phyloP scores from a whole-genome alignment of 2,329 filamentous ascomycete genomes.

The Cercospora berteroae region DNA sequence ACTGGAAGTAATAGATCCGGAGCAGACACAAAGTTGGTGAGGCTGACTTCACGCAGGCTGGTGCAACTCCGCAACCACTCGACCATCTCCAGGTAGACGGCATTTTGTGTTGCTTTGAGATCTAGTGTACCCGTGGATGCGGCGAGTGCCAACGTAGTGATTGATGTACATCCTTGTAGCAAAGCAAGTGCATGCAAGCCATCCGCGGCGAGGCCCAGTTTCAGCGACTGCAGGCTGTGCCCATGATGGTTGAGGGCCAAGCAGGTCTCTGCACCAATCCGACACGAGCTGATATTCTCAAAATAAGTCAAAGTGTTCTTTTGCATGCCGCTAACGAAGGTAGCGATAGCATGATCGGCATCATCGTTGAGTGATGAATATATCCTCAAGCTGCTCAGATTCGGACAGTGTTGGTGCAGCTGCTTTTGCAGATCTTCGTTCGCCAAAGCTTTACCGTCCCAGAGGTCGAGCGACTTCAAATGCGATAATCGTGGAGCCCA shows the following conservation, averaged over 20 bases:
- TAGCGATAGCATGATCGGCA: conserved; percentile 46
- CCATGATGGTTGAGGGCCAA: conserved; percentile 53
- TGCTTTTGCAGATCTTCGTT: conserved; percentile 53
- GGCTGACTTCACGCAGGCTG: conserved; percentile 50
- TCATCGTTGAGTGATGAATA: conserved; percentile 48
- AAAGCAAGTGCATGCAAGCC: conserved; percentile 51
- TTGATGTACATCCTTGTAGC: conserved; percentile 49
- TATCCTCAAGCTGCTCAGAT: conserved; percentile 61
- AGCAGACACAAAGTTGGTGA: conserved; percentile 54
- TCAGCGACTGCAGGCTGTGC: conserved; percentile 55
- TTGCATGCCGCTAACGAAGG: conserved; percentile 42
- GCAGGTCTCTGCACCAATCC: conserved; percentile 56
- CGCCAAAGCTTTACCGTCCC: conserved; percentile 60
- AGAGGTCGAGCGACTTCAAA: conserved; percentile 59
- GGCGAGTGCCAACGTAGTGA: conserved; percentile 52
- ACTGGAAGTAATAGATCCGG: conserved; percentile 54
- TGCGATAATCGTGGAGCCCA: conserved; percentile 61
- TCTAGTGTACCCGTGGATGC: conserved; percentile 46
- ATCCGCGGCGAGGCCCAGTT: conserved; percentile 51
- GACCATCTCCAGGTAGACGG: conserved; percentile 52
- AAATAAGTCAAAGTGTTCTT: conserved; percentile 60
- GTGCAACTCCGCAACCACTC: conserved; percentile 57
- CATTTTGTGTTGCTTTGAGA: conserved; percentile 53
- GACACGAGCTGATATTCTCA: conserved; percentile 56
- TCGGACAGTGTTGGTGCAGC: conserved; percentile 58